Conservation (phyloP, 1,284 basidiomycete species). For the Trametes pubescens region DNA sequence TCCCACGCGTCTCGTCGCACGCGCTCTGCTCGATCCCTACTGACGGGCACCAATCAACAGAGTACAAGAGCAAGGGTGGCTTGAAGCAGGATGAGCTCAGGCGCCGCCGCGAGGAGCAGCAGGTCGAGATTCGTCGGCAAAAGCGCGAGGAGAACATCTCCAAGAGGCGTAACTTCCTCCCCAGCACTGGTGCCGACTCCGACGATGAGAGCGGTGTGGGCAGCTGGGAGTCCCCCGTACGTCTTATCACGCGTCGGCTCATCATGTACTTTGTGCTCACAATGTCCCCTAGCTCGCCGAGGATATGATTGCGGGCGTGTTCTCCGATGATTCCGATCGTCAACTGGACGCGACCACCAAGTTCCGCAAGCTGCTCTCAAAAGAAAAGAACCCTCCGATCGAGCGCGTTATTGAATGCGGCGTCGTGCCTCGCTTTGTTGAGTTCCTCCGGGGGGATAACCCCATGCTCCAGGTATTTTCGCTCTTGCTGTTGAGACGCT, state of each 20-base stretch:
- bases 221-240: conserved; percentile 80
- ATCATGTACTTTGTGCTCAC: conserved; percentile 30
- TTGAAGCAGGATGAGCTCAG: conserved; percentile 89
- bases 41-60: conserved; percentile 45
- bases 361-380: conserved; percentile 98
- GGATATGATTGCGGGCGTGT: conserved; percentile 94
- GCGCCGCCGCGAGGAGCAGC: conserved; percentile 94
- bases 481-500: neutral
- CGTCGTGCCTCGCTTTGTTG: conserved; percentile 97
- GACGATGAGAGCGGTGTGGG: conserved; percentile 83
- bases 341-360: conserved; percentile 96
- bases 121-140: conserved; percentile 96
- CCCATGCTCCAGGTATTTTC: conserved; percentile 91
- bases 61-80: conserved; percentile 82
- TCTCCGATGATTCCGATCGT: conserved; percentile 90
- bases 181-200: conserved; percentile 76
- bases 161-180: conserved; percentile 92
- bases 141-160: conserved; percentile 98
- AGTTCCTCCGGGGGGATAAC: conserved; percentile 89
- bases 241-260: conserved; percentile 39
- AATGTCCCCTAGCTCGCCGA: conserved; percentile 72
- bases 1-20: conserved; percentile 17
- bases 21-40: conserved; percentile 21
- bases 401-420: conserved; percentile 98
- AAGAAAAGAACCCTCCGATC: conserved; percentile 99